phyloP scores from a whole-genome alignment of 2,329 filamentous ascomycete genomes.

The Septoria petroselini region DNA sequence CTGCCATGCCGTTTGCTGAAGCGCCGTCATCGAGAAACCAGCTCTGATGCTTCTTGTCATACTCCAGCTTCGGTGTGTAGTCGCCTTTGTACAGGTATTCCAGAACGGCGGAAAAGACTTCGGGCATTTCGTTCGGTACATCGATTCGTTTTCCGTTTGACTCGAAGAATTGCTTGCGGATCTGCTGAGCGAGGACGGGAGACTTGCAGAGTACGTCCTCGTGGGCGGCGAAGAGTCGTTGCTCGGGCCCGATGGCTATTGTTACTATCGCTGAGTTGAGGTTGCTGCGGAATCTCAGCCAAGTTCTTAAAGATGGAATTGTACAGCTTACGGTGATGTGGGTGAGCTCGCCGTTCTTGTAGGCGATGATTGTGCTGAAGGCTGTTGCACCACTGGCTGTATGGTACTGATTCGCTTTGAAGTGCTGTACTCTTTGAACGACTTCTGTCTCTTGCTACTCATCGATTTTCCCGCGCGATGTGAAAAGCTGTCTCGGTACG shows the following conservation, averaged over 20 bases:
- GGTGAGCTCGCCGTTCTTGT: conserved; percentile 31
- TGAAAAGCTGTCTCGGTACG: conserved; percentile 38
- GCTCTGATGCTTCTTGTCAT: conserved; percentile 74
- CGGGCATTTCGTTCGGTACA: conserved; percentile 80
- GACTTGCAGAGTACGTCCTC: conserved; percentile 78
- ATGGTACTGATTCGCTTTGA: conserved; percentile 31
- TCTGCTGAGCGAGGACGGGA: conserved; percentile 70
- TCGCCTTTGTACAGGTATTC: conserved; percentile 94
- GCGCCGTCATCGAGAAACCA: conserved; percentile 72
- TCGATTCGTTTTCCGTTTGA: conserved; percentile 66
- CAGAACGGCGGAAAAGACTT: conserved; percentile 84
- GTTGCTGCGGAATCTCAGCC: conserved; percentile 22
- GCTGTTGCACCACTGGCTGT: conserved; percentile 22
- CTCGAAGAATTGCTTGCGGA: conserved; percentile 62
- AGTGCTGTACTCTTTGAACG: conserved; percentile 35
- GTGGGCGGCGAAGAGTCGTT: conserved; percentile 86
- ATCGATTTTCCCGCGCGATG: conserved; percentile 35
- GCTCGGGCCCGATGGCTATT: conserved; percentile 64
- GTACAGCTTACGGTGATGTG: conserved; percentile 34
- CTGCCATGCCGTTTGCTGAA: conserved; percentile 49
- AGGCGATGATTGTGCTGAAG: conserved; percentile 32
- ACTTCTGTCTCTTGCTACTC: conserved; percentile 36
- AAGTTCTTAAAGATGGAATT: background rate
- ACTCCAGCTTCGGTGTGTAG: conserved; percentile 78
- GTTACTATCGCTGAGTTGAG: conserved; percentile 71